Base-by-base conservation (phyloP, 2,329 filamentous ascomycete species). In the Xylogone sp. region DNA sequence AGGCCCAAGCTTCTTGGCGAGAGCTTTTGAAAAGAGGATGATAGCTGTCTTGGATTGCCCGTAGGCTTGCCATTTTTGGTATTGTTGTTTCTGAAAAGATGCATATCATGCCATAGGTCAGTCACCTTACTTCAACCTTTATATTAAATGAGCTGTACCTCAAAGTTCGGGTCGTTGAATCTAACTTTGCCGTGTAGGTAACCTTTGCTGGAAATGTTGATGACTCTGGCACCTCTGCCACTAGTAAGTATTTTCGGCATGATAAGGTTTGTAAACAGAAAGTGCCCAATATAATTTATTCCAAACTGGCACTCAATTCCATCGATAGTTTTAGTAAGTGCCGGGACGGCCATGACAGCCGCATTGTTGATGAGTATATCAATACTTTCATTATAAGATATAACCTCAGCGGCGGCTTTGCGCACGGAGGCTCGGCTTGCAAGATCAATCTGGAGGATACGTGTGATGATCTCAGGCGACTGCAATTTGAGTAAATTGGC, bases 21-120 rank as follows among this genome's bases (percentile, higher is more conserved):
- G 69, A 46, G 66, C 74, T 21, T 76, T 69, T 9, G 45, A 20
- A 13, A 46, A 27, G 21, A 46, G 24, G 21, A 46, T 27, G 52
- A 72, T 75, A 3, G 74, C 73, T 0, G 67, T 65, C 54, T 77
- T 78, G 34, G 62, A 58, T 52, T 74, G 67, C 0, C 65, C 71
- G 54, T 77, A 77, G 1, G 69, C 64, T 2, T 52, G 24, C 57
- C 57, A 66, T 69, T 58, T 51, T 75, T 75, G 10, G 24, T 19
- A 9, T 46, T 31, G 67, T 67, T 49, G 51, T 67, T 69, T 1
- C n/a, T n/a, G n/a, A n/a, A n/a, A n/a, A n/a, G n/a, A n/a, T n/a
- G n/a, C 50, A 16, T 39, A 10, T 27, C 24, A 9, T 16, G 34
- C 13, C 34, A 39, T 7, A 18, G 12, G 13, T 39, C 13, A 39